Conservation (phyloP, 305 asterid genomes). For the Solanum hybrid region DNA sequence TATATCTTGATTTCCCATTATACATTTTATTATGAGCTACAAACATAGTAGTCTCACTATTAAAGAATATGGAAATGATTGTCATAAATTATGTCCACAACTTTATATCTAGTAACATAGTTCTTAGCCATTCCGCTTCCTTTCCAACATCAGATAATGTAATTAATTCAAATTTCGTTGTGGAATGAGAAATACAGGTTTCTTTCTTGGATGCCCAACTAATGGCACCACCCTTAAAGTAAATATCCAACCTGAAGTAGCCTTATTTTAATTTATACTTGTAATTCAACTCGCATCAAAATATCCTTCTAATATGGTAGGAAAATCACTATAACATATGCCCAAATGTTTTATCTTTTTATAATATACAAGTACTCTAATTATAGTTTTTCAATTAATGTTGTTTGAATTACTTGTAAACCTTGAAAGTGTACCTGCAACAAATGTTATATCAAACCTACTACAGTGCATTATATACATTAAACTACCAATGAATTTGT, state of each 20-base stretch:
- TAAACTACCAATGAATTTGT: neutral
- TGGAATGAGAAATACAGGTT: neutral
- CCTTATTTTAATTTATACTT: neutral
- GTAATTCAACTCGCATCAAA: neutral
- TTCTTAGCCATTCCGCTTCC: neutral
- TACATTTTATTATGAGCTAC: neutral
- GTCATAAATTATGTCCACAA: neutral
- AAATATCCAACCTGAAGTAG: neutral
- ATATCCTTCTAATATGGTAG: neutral
- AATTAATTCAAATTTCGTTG: neutral
- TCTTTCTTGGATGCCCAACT: neutral
- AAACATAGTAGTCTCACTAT: neutral
- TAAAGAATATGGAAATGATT: too few relatives aligned
- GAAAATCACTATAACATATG: neutral
- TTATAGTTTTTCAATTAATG: neutral
- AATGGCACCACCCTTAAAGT: neutral
- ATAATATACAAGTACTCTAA: neutral
- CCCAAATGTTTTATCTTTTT: neutral
- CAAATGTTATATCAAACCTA: neutral
- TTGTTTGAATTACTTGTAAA: neutral
- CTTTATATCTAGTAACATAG: neutral
- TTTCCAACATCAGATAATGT: neutral
- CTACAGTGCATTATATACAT: too few relatives aligned
- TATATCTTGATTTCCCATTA: neutral
- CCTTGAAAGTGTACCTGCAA: neutral